Percentiles rank a stretch among this genome's conserved stretches.
Evolutionary conservation across 257 asterid species (phyloP).

Genomic region (Rehmannia glutinosa): DNA sequence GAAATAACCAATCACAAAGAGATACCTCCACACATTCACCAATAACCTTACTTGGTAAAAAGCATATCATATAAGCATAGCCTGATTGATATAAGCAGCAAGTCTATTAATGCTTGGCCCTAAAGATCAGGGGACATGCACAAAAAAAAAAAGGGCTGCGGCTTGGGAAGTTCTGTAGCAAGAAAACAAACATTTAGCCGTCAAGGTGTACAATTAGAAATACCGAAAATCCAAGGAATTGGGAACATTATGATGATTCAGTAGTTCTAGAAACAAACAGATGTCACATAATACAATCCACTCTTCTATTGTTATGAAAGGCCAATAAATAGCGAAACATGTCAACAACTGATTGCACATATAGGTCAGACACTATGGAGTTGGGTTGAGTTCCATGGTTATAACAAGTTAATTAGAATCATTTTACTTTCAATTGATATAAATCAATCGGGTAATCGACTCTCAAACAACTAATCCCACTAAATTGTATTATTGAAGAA

Average conservation of each 20-base stretch:
- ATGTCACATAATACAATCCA: background rate
- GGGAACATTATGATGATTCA: background rate
- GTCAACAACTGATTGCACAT: background rate
- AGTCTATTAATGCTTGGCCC: background rate
- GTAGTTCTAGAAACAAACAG: background rate
- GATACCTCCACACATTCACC: background rate
- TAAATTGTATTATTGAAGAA: background rate
- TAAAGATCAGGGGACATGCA: background rate
- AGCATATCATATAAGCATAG: background rate
- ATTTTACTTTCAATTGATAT: background rate
- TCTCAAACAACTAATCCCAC: background rate
- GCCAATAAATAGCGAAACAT: background rate
- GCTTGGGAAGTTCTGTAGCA: background rate
- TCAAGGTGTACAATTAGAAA: background rate
- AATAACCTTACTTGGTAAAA: background rate
- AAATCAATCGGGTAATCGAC: background rate
- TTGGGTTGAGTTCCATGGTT: background rate
- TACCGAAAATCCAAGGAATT: background rate
- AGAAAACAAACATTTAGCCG: background rate
- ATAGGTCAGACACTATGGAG: background rate
- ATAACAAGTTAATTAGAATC: background rate
- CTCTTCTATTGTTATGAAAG: background rate
- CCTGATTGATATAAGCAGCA: background rate
- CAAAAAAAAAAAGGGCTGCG: background rate
- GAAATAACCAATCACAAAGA: constrained; percentile 8